These are phyloP conservation scores for Aphanocladium album DNA, from an alignment of 2,329 filamentous ascomycete species.

Conservation along the genomic window DNA sequence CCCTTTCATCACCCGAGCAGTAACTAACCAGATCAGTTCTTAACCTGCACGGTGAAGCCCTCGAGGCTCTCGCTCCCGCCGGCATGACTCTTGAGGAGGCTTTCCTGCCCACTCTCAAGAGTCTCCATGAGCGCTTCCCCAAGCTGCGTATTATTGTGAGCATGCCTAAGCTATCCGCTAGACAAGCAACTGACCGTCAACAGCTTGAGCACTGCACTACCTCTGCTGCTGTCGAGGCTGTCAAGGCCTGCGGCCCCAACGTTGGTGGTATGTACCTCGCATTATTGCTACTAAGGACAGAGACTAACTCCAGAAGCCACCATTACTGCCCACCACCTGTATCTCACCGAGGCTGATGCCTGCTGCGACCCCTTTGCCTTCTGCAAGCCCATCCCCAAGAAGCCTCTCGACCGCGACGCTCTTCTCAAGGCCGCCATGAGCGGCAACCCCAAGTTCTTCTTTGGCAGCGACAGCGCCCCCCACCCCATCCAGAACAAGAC, in stretches of 20 bases:
- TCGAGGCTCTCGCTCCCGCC: slow-evolving; percentile 42
- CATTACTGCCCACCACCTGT: slow-evolving; percentile 84
- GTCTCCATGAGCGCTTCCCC: slow-evolving; percentile 71
- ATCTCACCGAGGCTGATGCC: slow-evolving; percentile 68
- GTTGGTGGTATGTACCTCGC: slow-evolving; percentile 45
- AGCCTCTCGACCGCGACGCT: slow-evolving; percentile 65
- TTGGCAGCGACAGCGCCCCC: slow-evolving; percentile 62
- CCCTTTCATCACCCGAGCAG: too few species aligned
- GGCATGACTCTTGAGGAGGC: slow-evolving; percentile 40
- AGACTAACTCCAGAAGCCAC: slow-evolving; percentile 42
- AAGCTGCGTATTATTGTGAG: slow-evolving; percentile 54
- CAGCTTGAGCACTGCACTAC: slow-evolving; percentile 82
- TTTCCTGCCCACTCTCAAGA: slow-evolving; percentile 75
- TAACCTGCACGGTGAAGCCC: slow-evolving; percentile 91
- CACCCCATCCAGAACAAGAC: slow-evolving; percentile 58
- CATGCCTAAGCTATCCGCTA: neutral
- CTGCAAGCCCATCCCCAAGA: slow-evolving; percentile 74
- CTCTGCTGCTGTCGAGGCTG: slow-evolving; percentile 71
- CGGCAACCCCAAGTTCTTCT: slow-evolving; percentile 64
- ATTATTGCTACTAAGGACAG: too few species aligned
- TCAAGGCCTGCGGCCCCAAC: slow-evolving; percentile 68
- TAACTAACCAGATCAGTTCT: slow-evolving; percentile 43
- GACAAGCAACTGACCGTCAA: neutral
- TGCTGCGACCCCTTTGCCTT: slow-evolving; percentile 57
- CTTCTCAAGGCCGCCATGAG: slow-evolving; percentile 60